phyloP scores from a whole-genome alignment of 345 rosid species.

The Geranium rotundifolium region DNA sequence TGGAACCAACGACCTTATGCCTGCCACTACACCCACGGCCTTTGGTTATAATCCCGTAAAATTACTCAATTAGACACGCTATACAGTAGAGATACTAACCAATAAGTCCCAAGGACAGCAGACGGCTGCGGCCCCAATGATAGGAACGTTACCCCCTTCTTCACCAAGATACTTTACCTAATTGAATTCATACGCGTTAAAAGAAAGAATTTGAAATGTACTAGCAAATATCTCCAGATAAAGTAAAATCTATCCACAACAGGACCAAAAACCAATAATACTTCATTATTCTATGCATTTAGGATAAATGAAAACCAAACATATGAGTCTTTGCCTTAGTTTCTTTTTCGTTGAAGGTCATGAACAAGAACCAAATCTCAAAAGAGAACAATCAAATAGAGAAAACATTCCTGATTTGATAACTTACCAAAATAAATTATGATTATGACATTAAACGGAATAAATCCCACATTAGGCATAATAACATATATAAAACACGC shows the following conservation, averaged over 20 bases:
- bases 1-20: too few species aligned
- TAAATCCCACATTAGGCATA: background rate
- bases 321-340: too few species aligned
- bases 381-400: too few species aligned
- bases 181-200: conserved; percentile 3
- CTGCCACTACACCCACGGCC: background rate
- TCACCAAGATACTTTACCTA: conserved; percentile 38
- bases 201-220: background rate
- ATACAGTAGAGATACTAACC: conserved; percentile 15
- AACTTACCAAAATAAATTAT: background rate
- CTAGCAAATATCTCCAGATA: background rate
- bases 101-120: conserved; percentile 33
- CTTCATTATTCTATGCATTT: too few species aligned
- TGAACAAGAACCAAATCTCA: too few species aligned
- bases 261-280: too few species aligned
- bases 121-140: conserved; percentile 29
- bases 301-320: too few species aligned
- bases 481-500: background rate
- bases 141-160: conserved; percentile 16
- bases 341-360: too few species aligned
- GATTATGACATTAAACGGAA: background rate
- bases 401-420: too few species aligned
- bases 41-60: background rate
- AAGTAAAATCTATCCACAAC: background rate
- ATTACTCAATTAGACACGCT: background rate